Base-by-base conservation (phyloP, 805 yeast genomes). In the Blastobotrys muscicola region DNA sequence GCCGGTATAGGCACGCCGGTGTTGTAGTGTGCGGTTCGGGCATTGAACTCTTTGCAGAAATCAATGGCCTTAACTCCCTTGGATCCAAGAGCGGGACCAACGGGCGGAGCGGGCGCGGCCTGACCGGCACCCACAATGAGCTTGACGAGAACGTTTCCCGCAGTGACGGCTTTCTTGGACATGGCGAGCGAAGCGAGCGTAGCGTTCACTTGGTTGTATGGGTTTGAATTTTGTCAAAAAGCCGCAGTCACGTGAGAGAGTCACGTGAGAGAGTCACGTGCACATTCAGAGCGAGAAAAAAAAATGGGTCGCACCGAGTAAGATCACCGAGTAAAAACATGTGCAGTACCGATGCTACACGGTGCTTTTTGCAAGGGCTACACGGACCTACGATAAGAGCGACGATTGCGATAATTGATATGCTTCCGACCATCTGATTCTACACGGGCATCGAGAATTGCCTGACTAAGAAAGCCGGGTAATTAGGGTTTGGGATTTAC, bases 71-170 rank as follows among this genome's bases (percentile, higher is more conserved):
- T 92, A 38, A 92, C 94, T 71, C 98, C 98, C 64, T 90, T 90
- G 47, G 97, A 90, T 53, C 98, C 98, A 40, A 92, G 71, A 0
- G 97, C 98, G 38, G 98, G 98, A 52, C 98, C 98, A 26, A 92
- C 97, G 5, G 98, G 98, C 26, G 98, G 98, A 2, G 96, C 82
- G 35, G 98, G 97, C 1, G 97, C 92, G 0, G 98, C 98, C 62
- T 87, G 85, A 3, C 97, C 97, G 4, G 98, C 97, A 7, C 90
- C 95, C 3, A 90, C 97, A 41, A 90, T 80, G 48, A 90, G 75
- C 64, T 90, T 92, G 43, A 90, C 86, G 54, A 89, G 58, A 33
- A 80, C 68, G 60, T 78, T 82, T 61, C 78, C 83, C 14, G 70
- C 68, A 13, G 64, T 59, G 34, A 51, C 58, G 55, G 42, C 46